Base-by-base conservation (phyloP, 108 stramenopile genomes). In the Pseudonitzschia pungens region DNA sequence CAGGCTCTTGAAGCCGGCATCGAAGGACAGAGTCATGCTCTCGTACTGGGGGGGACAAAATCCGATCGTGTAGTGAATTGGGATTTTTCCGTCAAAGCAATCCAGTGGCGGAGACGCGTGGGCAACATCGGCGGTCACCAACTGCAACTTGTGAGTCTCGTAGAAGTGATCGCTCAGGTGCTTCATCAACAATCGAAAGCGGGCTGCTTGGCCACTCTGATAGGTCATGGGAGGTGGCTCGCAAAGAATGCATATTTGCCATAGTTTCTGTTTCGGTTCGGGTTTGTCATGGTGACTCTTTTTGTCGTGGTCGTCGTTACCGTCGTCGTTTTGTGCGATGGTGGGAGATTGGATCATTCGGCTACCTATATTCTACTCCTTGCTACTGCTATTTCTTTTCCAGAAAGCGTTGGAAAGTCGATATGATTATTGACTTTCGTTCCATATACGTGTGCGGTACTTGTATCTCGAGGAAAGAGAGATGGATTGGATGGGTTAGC, bases 171-270 rank as follows among this genome's bases (percentile, higher is more conserved):
- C 42, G 21, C 60, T 67, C 44, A 94, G 73, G 72, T 82, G 85
- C 10, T 81, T 81, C 28, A 96, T 79, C 79, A 95, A 86, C 70
- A 92, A 91, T 36, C 88, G 87, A 86, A 95, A 96, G 36, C 96
- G 92, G 67, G 92, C 94, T 79, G 95, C 75, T 65, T 96, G 93
- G 12, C 96, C 96, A 54, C 89, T 91, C 20, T 93, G 77, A 75
- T 94, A 89, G 1, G 89, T 94, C 72, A 96, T 93, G 28, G 94
- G 94, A 16, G 81, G 85, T 14, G 89, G 89, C 56, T 89, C 89
- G 55, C 83, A 59, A 16, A 87, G 62, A 55, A 89, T 76, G 58
- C 73, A 69, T 41, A 87, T 72, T 62, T 82, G 76, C 31, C 62
- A 62, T 62, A 48, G 1, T 18, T 48, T 48, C 18, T 4, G 45